Percentiles rank a stretch among this genome's conserved stretches.
Conservation (phyloP, 768 basidiomycete species). For the Leccinum subtestaceum region DNA sequence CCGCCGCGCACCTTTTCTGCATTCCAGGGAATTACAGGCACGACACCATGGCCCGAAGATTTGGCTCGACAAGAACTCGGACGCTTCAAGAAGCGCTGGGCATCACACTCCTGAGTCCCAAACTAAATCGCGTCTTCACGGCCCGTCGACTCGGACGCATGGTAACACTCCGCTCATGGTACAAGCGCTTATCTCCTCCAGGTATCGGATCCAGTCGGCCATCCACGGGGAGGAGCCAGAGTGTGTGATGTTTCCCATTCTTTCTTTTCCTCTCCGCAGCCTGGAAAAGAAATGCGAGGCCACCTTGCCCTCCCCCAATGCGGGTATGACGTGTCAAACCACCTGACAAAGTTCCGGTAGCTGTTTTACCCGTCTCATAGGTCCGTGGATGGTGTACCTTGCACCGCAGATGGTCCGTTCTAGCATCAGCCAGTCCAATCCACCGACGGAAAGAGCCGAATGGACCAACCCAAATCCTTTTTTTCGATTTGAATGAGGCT, state of each 20-base stretch:
- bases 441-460: not conserved
- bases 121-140: constrained; percentile 11
- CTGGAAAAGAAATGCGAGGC: constrained; percentile 1
- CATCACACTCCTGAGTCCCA: constrained; percentile 3
- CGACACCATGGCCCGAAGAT: constrained; percentile 7
- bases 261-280: not conserved
- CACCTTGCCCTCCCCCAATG: constrained; percentile 1
- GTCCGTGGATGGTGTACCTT: not conserved
- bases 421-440: constrained; percentile 5
- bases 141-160: not conserved
- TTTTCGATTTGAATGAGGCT: not conserved
- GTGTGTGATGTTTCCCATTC: not conserved
- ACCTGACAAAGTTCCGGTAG: not conserved
- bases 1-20: constrained; percentile 24
- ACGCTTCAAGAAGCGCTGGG: constrained; percentile 13
- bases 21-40: constrained; percentile 23
- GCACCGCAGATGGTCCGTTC: constrained; percentile 3
- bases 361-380: not conserved
- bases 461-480: not conserved
- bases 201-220: constrained; percentile 7
- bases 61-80: constrained; percentile 9
- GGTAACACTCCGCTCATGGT: not conserved
- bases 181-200: constrained; percentile 7
- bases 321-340: not conserved
- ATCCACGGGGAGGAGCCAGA: not conserved